Conservation (phyloP, 2,329 filamentous ascomycete species). For the Chaetomium sp. region DNA sequence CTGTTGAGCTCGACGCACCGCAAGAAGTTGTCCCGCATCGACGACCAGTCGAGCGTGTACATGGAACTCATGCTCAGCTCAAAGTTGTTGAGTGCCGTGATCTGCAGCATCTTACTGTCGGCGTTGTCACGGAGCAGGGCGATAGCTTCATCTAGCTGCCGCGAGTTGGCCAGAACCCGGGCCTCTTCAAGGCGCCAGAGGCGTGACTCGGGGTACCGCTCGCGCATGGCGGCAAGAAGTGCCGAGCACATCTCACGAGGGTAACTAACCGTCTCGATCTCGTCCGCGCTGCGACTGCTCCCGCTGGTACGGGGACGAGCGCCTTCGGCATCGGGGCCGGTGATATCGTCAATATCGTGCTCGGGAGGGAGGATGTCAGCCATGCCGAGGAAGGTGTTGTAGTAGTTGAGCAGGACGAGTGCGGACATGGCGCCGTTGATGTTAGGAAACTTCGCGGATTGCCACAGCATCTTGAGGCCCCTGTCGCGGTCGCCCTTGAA, state of each 20-base stretch:
- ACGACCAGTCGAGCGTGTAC: conserved; percentile 69
- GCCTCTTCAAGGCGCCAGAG: conserved; percentile 89
- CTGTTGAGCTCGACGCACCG: conserved; percentile 73
- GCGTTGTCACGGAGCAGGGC: conserved; percentile 53
- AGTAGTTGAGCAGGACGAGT: conserved; percentile 74
- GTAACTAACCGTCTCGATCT: conserved; percentile 63
- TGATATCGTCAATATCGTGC: conserved; percentile 40
- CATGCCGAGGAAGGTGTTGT: conserved; percentile 78
- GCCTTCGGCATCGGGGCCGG: conserved; percentile 28
- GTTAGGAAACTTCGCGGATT: conserved; percentile 76
- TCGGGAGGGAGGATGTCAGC: conserved; percentile 76
- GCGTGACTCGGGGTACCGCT: conserved; percentile 70
- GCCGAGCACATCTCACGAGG: conserved; percentile 60
- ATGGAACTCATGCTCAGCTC: conserved; percentile 74
- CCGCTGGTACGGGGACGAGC: conserved; percentile 12
- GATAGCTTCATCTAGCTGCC: conserved; percentile 61
- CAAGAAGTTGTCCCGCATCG: conserved; percentile 69
- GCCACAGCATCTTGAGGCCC: conserved; percentile 83
- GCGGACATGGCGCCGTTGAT: conserved; percentile 89
- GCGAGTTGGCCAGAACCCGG: conserved; percentile 62
- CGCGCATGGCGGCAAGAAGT: conserved; percentile 67
- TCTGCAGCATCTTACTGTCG: conserved; percentile 74
- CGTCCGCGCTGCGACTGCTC: conserved; percentile 20
- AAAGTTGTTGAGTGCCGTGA: conserved; percentile 78
- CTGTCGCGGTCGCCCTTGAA: conserved; percentile 83